Evolutionary conservation across 2,329 filamentous ascomycete genomes (phyloP), one percentile per base, ranked within the genome.

Genomic region (Cordyceps cateniannulata): DNA sequence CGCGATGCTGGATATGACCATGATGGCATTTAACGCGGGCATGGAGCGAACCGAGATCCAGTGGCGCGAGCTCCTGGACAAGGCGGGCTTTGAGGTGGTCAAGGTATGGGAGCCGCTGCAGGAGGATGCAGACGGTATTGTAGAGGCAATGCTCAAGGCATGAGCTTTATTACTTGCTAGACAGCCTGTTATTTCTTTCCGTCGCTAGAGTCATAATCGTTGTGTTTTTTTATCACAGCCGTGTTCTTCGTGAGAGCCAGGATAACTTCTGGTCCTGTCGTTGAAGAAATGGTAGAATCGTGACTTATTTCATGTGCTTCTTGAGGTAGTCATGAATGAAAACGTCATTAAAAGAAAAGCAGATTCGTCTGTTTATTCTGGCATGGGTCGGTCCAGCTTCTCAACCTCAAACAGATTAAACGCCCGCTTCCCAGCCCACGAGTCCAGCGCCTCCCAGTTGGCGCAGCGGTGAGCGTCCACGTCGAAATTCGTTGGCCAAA

Each of bases 1-100:
- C 63, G 66, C 9, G 47, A 57, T 45, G 20, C 62, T 66, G n/a
- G 68, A 69, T 53, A 56, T 69, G 25, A 63, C 64, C 22, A 68
- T 69, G 65, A 67, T 69, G 66, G 49, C 61, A 8, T 56, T 49
- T 38, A 64, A 67, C 24, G 57, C 62, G 3, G 64, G 62, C 5
- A 53, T 63, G 49, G 68, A 69, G 58, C 54, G 66, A 3, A 65
- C 62, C 5, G 63, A 65, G 47, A 48, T 8, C 3, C 61, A 66
- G 25, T 69, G 67, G 68, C 56, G 35, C 25, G 51, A 47, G 9
- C 49, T 69, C 18, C 57, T 69, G 10, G 51, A 59, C 9, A 58
- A 60, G n/a, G 67, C 65, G 3, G 67, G 67, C 5, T 63, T 62
- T 12, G 57, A 60, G 7, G 35, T 60, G 35, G 29, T 62, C 1